Percentiles rank a stretch among this genome's conserved stretches.
Evolutionary conservation across 192 early-diverging fungal genomes (phyloP).

Genomic region (Funneliformis geosporum): DNA sequence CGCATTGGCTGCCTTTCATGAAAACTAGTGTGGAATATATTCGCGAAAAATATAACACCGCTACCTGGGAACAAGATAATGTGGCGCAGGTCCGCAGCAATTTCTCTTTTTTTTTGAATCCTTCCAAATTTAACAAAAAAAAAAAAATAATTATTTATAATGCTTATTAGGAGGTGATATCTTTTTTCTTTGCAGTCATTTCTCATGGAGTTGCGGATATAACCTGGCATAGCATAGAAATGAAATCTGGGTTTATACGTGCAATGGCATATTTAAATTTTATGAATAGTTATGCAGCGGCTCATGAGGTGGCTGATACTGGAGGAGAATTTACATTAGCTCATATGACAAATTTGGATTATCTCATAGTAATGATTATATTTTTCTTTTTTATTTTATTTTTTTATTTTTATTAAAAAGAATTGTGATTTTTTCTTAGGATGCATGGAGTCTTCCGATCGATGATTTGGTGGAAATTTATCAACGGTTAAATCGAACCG

Average conservation of each 20-base stretch:
- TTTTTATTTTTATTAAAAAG: background rate
- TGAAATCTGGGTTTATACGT: slow-evolving; percentile 59
- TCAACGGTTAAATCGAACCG: slow-evolving; percentile 42
- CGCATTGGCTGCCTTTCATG: slow-evolving; percentile 75
- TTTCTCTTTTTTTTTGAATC: too few relatives aligned
- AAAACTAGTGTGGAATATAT: slow-evolving; percentile 57
- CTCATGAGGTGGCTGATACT: slow-evolving; percentile 62
- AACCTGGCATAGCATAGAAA: slow-evolving; percentile 66
- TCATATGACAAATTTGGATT: slow-evolving; percentile 22
- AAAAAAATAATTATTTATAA: too few relatives aligned
- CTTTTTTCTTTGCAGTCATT: slow-evolving; percentile 67
- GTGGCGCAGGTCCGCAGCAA: slow-evolving; percentile 38
- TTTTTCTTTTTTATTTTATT: background rate
- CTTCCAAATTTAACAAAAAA: too few relatives aligned
- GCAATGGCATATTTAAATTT: slow-evolving; percentile 55
- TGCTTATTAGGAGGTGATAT: slow-evolving; percentile 51
- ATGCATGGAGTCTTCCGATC: slow-evolving; percentile 63
- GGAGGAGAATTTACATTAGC: slow-evolving; percentile 66
- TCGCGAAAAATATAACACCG: slow-evolving; percentile 51
- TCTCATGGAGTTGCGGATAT: slow-evolving; percentile 71
- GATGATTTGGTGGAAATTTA: slow-evolving; percentile 69
- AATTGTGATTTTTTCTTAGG: slow-evolving; percentile 4
- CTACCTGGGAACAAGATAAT: slow-evolving; percentile 48
- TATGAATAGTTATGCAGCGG: slow-evolving; percentile 45
- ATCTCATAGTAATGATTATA: slow-evolving; percentile 1